phyloP scores from a whole-genome alignment of 1,284 basidiomycete genomes.

The Apiotrichum domesticum region DNA sequence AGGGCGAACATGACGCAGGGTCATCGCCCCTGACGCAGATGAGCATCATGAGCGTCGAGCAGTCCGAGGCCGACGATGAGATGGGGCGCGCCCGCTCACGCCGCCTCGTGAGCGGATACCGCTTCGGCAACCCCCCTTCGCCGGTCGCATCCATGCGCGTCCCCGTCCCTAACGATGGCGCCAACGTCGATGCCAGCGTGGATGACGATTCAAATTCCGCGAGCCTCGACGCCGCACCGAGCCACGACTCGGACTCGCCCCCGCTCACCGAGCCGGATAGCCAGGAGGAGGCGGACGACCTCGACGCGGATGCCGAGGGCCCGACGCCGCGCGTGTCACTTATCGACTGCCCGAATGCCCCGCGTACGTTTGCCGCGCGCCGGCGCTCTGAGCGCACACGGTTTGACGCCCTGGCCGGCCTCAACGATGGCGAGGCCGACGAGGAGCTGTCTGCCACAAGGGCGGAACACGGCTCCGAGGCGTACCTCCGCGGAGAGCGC shows the following conservation, averaged over 20 bases:
- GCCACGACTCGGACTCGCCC: slow-evolving; percentile 21
- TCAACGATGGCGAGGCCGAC: slow-evolving; percentile 47
- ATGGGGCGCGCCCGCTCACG: slow-evolving; percentile 32
- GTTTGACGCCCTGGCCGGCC: slow-evolving; percentile 38
- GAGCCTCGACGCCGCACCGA: slow-evolving; percentile 1
- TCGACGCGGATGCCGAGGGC: background rate
- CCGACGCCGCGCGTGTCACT: background rate
- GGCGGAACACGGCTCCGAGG: slow-evolving; percentile 35
- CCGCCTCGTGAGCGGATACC: slow-evolving; percentile 41
- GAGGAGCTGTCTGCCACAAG: slow-evolving; percentile 38
- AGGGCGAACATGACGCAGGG: background rate
- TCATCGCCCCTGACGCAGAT: background rate
- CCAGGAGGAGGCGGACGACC: background rate
- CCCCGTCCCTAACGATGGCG: background rate
- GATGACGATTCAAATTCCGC: background rate
- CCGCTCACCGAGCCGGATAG: slow-evolving; percentile 26
- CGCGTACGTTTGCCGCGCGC: background rate
- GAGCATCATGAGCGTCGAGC: background rate
- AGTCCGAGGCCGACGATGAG: slow-evolving; percentile 25
- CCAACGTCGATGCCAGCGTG: background rate
- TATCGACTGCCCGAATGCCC: background rate
- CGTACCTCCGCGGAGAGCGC: slow-evolving; percentile 34
- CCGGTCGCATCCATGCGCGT: slow-evolving; percentile 6
- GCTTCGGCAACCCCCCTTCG: slow-evolving; percentile 41
- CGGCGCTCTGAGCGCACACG: slow-evolving; percentile 7